Evolutionary conservation across 169 alveolate species (phyloP).

Genomic region (Plasmodium adleri): DNA sequence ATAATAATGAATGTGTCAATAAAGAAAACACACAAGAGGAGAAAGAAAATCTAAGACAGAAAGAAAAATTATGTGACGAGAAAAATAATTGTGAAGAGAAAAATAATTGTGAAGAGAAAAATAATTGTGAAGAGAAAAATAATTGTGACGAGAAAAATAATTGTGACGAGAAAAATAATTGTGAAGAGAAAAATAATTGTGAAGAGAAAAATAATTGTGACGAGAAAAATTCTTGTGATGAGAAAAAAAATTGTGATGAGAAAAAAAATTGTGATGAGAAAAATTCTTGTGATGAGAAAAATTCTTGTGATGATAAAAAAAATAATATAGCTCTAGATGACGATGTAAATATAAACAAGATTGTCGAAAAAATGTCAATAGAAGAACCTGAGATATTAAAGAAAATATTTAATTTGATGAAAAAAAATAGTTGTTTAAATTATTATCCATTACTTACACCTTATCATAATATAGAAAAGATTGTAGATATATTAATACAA

Average conservation of each 20-base stretch:
- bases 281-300: background rate
- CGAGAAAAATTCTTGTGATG: background rate
- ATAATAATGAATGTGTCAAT: too few relatives aligned
- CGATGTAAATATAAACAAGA: slow-evolving; percentile 35
- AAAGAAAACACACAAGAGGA: too few relatives aligned
- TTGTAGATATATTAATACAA: slow-evolving; percentile 43
- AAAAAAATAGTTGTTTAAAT: slow-evolving; percentile 27
- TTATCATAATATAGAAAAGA: slow-evolving; percentile 59
- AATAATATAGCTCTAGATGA: slow-evolving; percentile 9
- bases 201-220: background rate
- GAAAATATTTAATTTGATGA: slow-evolving; percentile 27
- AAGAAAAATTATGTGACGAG: too few relatives aligned
- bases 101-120: too few relatives aligned
- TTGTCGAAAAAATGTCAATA: slow-evolving; percentile 3
- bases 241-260: background rate
- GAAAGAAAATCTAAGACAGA: too few relatives aligned
- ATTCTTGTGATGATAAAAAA: background rate
- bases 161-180: background rate
- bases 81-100: too few relatives aligned
- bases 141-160: background rate
- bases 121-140: background rate
- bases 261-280: background rate
- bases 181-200: background rate
- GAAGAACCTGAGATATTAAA: slow-evolving; percentile 34
- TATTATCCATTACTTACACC: slow-evolving; percentile 78